These are phyloP conservation scores for Buxus sempervirens DNA, from an alignment of 164 flowering plant species.

Conservation along the genomic window DNA sequence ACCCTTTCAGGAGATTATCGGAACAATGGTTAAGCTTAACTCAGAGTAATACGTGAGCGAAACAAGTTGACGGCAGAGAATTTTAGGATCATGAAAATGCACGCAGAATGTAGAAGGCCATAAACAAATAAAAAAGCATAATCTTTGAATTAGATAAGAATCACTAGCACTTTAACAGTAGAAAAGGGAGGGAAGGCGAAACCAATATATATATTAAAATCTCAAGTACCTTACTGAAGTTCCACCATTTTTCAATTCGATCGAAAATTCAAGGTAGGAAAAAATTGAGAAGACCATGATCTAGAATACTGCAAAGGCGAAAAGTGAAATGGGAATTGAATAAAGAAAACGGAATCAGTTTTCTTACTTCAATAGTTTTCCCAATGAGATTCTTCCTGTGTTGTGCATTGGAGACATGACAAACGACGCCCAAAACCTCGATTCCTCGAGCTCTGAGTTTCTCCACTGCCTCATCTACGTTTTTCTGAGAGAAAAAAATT, in stretches of 20 bases:
- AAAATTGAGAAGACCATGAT: background rate
- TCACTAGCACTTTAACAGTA: no score
- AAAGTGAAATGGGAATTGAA: background rate
- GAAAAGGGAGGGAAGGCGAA: background rate
- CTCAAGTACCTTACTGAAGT: no score
- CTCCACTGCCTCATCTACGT: slow-evolving; percentile 84
- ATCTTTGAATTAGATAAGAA: no score
- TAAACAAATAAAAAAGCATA: no score
- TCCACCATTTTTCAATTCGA: no score
- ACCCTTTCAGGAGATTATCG: no score
- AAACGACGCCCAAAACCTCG: slow-evolving; percentile 72
- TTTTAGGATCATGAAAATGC: no score
- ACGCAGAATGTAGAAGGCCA: no score
- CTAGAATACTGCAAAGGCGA: background rate
- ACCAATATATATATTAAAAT: no score
- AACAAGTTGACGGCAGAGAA: no score
- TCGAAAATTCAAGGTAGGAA: background rate
- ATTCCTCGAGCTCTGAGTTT: slow-evolving; percentile 69
- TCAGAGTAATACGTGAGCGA: no score
- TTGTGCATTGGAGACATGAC: slow-evolving; percentile 82
- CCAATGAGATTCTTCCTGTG: slow-evolving; percentile 80
- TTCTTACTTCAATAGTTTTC: slow-evolving; percentile 59
- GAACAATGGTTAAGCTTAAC: no score
- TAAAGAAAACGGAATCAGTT: background rate
- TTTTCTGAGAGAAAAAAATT: slow-evolving; percentile 42